phyloP scores from a whole-genome alignment of 164 flowering plant species.

The Vitis riparia region DNA sequence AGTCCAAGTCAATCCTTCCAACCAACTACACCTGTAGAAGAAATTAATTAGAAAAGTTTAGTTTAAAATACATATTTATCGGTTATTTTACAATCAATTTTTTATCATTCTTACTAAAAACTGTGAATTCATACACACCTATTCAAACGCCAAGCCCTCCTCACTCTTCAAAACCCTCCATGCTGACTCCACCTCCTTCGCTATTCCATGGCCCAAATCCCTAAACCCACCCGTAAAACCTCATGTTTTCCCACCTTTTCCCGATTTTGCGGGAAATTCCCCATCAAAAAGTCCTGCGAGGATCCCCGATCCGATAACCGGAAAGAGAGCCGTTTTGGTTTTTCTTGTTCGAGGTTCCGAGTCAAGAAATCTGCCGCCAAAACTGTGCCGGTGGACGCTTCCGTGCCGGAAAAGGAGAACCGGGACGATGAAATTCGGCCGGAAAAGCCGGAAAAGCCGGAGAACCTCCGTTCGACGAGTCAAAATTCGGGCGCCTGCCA shows the following conservation, averaged over 20 bases:
- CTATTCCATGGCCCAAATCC: constrained; percentile 13
- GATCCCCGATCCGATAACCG: not conserved
- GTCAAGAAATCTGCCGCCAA: constrained; percentile 19
- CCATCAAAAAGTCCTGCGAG: not conserved
- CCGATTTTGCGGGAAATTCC: constrained; percentile 11
- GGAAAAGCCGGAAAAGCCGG: not conserved
- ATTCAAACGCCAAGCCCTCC: not conserved
- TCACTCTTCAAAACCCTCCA: constrained; percentile 6
- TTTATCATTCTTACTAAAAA: too few relatives aligned
- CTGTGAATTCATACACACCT: not conserved
- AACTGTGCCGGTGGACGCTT: constrained; percentile 31
- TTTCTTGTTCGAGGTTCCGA: constrained; percentile 18
- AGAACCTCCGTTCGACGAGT: too few relatives aligned
- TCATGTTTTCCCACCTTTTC: constrained; percentile 22
- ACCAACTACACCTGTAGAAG: too few relatives aligned
- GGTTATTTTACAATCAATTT: too few relatives aligned
- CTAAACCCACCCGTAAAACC: not conserved
- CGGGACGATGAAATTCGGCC: not conserved
- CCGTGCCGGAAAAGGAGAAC: not conserved
- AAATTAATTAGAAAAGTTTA: too few relatives aligned
- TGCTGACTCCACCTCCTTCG: constrained; percentile 8
- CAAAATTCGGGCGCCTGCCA: not conserved
- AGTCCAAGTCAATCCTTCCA: too few relatives aligned
- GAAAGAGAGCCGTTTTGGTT: constrained; percentile 3
- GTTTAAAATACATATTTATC: too few relatives aligned